Conservation (phyloP, 106 monocot species). For the Phalaenopsis aphrodite region DNA sequence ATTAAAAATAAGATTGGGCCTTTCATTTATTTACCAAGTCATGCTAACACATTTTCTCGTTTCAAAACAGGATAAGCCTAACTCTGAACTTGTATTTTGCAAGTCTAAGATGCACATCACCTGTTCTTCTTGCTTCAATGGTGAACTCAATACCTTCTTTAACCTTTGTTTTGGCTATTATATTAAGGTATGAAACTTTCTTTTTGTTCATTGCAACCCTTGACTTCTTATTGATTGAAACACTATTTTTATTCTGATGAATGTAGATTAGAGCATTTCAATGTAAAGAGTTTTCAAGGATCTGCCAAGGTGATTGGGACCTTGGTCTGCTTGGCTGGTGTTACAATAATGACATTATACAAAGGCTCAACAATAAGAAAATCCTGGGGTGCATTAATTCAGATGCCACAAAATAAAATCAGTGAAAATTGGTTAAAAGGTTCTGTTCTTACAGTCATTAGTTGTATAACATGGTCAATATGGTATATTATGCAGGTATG, state of each 20-base stretch:
- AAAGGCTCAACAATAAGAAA: constrained; percentile 49
- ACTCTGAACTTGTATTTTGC: constrained; percentile 90
- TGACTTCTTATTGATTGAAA: too few relatives aligned
- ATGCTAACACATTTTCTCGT: background rate
- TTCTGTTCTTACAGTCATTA: constrained; percentile 50
- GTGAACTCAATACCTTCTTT: constrained; percentile 75
- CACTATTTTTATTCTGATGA: background rate
- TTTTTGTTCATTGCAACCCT: too few relatives aligned
- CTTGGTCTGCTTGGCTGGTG: constrained; percentile 55
- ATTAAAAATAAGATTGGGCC: too few relatives aligned
- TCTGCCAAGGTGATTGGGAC: constrained; percentile 67
- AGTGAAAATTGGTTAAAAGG: constrained; percentile 68
- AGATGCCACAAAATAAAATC: constrained; percentile 34
- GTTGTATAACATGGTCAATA: constrained; percentile 68
- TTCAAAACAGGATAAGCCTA: constrained; percentile 50
- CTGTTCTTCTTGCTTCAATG: constrained; percentile 66
- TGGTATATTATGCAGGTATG: constrained; percentile 90
- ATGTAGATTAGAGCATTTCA: constrained; percentile 45
- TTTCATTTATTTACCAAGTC: too few relatives aligned
- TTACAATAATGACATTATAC: constrained; percentile 76
- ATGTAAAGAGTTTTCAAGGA: constrained; percentile 39
- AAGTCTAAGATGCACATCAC: constrained; percentile 79
- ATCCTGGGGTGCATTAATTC: constrained; percentile 38
- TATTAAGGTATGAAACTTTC: constrained; percentile 38
- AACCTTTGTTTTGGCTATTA: constrained; percentile 74